phyloP scores from a whole-genome alignment of 2,329 filamentous ascomycete species.

The Periconia sp. region DNA sequence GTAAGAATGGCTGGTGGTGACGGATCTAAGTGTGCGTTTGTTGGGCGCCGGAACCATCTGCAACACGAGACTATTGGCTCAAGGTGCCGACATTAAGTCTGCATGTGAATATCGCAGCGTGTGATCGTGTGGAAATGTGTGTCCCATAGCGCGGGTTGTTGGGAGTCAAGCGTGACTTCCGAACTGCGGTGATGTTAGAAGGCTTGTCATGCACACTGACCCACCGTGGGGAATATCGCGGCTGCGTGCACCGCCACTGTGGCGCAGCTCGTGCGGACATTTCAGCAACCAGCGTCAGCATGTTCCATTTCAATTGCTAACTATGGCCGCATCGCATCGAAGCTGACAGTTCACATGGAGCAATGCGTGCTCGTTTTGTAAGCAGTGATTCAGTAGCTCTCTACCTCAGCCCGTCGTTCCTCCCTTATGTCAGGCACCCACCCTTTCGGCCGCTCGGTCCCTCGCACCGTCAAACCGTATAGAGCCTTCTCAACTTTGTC shows the following conservation, averaged over 20 bases:
- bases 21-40: constrained; percentile 19
- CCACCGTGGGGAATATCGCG: neutral
- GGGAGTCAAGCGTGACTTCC: constrained; percentile 13
- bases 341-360: no score
- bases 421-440: constrained; percentile 81
- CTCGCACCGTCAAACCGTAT: constrained; percentile 86
- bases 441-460: constrained; percentile 85
- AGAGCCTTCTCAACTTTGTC: constrained; percentile 91
- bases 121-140: constrained; percentile 24
- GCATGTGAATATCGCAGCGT: constrained; percentile 29
- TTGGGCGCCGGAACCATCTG: constrained; percentile 30
- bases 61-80: constrained; percentile 21
- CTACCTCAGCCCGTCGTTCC: constrained; percentile 49
- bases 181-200: constrained; percentile 12
- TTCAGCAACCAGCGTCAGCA: no score
- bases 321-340: no score
- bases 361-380: no score
- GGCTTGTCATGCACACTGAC: neutral
- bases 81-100: constrained; percentile 33
- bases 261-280: no score
- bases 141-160: constrained; percentile 28
- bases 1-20: constrained; percentile 6
- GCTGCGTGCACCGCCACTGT: neutral
- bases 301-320: no score
- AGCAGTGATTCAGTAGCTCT: constrained; percentile 47